These are phyloP conservation scores for Lenwebbia sp. DNA, from an alignment of 345 rosid genomes.

Conservation along the genomic window DNA sequence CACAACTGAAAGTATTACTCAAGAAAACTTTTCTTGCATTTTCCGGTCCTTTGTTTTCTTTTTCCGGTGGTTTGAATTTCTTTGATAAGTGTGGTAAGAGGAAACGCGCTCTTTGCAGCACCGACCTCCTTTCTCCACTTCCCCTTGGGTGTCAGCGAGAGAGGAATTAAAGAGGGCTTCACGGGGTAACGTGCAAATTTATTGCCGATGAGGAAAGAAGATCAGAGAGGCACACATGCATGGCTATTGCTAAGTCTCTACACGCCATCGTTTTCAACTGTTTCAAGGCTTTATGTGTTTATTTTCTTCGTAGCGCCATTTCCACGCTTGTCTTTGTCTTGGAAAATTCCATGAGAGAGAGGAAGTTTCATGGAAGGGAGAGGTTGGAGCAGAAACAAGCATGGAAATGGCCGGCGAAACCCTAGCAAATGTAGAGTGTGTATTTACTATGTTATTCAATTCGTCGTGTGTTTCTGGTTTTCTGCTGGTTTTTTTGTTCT, in stretches of 20 bases:
- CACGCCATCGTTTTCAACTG: neutral
- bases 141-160: neutral
- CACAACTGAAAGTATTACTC: slow-evolving; percentile 31
- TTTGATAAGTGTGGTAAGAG: neutral
- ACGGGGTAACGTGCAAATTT: neutral
- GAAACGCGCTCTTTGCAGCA: neutral
- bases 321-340: slow-evolving; percentile 33
- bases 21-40: neutral
- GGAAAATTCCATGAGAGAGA: neutral
- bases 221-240: neutral
- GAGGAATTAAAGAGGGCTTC: neutral
- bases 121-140: neutral
- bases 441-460: neutral
- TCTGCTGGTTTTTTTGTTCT: neutral
- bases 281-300: neutral
- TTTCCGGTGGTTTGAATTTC: neutral
- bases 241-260: neutral
- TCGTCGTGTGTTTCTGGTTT: neutral
- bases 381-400: slow-evolving; percentile 27
- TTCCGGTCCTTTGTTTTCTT: neutral
- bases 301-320: slow-evolving; percentile 17
- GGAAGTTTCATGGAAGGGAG: neutral
- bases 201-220: neutral
- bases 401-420: slow-evolving; percentile 28
- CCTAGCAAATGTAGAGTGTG: neutral